phyloP scores from a whole-genome alignment of 768 basidiomycete species.

The Termitomyces sp. region DNA sequence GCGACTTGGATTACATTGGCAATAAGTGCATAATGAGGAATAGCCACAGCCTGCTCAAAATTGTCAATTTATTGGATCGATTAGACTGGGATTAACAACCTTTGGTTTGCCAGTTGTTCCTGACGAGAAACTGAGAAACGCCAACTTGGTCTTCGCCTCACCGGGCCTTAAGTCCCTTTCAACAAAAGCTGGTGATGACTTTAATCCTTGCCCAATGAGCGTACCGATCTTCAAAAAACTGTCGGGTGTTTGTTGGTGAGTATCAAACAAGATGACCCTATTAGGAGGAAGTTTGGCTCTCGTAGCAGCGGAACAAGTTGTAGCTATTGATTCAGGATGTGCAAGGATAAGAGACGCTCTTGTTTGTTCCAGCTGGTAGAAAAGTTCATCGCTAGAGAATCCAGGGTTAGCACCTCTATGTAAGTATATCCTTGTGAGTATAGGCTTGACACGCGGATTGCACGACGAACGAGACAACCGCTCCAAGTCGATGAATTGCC shows the following conservation, averaged over 20 bases:
- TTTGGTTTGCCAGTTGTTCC: constrained; percentile 75
- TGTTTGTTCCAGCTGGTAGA: constrained; percentile 49
- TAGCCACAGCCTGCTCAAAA: constrained; percentile 49
- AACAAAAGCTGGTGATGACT: constrained; percentile 30
- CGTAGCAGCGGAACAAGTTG: constrained; percentile 39
- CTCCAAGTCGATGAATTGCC: constrained; percentile 55
- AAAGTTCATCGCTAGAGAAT: constrained; percentile 49
- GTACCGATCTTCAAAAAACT: constrained; percentile 36
- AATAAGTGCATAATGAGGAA: constrained; percentile 56
- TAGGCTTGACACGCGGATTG: too few relatives aligned
- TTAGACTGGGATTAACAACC: constrained; percentile 26
- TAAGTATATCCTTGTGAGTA: background rate
- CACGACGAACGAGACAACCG: constrained; percentile 48
- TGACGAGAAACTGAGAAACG: constrained; percentile 70
- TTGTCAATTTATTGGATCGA: background rate
- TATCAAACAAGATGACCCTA: constrained; percentile 39
- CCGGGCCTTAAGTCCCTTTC: constrained; percentile 51
- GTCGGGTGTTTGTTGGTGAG: constrained; percentile 1
- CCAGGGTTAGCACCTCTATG: constrained; percentile 60
- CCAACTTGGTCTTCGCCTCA: constrained; percentile 67
- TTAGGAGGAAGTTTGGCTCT: constrained; percentile 33
- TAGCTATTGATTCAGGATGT: constrained; percentile 40
- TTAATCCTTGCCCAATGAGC: constrained; percentile 47
- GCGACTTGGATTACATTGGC: constrained; percentile 62
- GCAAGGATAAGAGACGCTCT: constrained; percentile 45